Conservation (phyloP, 306 rosid species). For the Glycyrrhiza uralensis region DNA sequence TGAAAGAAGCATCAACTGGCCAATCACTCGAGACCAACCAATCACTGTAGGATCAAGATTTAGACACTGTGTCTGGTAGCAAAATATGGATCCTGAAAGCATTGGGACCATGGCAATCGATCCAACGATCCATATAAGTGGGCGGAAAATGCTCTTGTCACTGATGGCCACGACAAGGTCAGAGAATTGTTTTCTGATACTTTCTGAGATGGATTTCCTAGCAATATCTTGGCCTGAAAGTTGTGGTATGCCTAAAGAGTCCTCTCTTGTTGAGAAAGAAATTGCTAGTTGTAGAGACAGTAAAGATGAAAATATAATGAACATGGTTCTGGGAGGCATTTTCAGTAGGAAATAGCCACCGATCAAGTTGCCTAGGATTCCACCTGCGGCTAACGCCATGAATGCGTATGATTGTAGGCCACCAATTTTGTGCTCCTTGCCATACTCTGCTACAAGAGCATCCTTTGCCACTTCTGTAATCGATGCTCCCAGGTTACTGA, state of each 20-base stretch:
- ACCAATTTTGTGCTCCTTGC: slow-evolving; percentile 54
- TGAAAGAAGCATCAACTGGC: slow-evolving; percentile 81
- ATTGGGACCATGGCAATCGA: slow-evolving; percentile 73
- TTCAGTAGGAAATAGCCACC: slow-evolving; percentile 68
- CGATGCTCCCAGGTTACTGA: slow-evolving; percentile 90
- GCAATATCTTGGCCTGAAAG: slow-evolving; percentile 26
- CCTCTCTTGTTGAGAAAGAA: slow-evolving; percentile 61
- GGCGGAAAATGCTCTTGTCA: slow-evolving; percentile 42
- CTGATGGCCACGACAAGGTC: slow-evolving; percentile 48
- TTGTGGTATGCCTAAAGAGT: slow-evolving; percentile 57
- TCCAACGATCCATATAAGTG: slow-evolving; percentile 74
- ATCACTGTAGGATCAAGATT: slow-evolving; percentile 68
- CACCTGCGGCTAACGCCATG: slow-evolving; percentile 88
- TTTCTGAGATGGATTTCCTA: slow-evolving; percentile 42
- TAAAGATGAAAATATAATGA: slow-evolving; percentile 47
- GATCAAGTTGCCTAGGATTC: slow-evolving; percentile 75
- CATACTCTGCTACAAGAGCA: slow-evolving; percentile 90
- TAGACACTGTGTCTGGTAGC: slow-evolving; percentile 81
- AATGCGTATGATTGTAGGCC: slow-evolving; percentile 82
- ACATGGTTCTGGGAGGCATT: slow-evolving; percentile 63
- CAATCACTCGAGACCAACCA: slow-evolving; percentile 68
- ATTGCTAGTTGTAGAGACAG: slow-evolving; percentile 57
- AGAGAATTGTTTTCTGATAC: slow-evolving; percentile 48
- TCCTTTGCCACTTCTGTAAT: slow-evolving; percentile 86
- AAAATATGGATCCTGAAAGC: slow-evolving; percentile 77